Conservation (phyloP, 805 yeast genomes). For the Sungouiella thailandica region DNA sequence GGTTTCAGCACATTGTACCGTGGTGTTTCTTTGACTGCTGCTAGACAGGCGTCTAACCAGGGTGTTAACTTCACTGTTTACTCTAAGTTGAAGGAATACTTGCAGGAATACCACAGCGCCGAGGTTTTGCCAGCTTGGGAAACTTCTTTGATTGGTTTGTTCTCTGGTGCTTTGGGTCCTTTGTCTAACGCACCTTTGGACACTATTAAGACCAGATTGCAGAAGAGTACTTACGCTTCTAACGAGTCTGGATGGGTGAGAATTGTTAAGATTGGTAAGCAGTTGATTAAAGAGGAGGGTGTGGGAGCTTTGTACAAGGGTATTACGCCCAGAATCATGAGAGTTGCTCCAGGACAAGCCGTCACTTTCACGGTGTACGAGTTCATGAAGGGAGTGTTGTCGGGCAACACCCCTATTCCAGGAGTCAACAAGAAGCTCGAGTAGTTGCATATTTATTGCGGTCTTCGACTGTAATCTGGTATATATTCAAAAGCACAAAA, state of each 20-base stretch:
- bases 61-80: conserved; percentile 97
- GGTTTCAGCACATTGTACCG: conserved; percentile 85
- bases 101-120: conserved; percentile 56
- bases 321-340: conserved; percentile 97
- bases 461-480: too few species aligned
- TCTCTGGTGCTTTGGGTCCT: conserved; percentile 97
- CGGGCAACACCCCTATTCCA: conserved; percentile 22
- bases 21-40: conserved; percentile 94
- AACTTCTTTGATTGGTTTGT: conserved; percentile 84
- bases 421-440: conserved; percentile 15
- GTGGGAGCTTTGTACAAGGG: conserved; percentile 75
- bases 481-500: neutral
- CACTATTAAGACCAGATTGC: conserved; percentile 95
- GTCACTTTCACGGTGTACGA: conserved; percentile 97
- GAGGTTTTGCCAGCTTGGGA: conserved; percentile 84
- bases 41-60: conserved; percentile 97
- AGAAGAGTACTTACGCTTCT: conserved; percentile 73
- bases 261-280: conserved; percentile 74
- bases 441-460: conserved; percentile 4
- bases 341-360: conserved; percentile 99
- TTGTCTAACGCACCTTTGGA: conserved; percentile 96
- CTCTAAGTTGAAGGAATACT: conserved; percentile 70
- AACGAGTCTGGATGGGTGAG: conserved; percentile 69
- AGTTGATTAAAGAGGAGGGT: conserved; percentile 86
- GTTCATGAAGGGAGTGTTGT: conserved; percentile 64